Conservation (phyloP, 441 rosid species). For the Populus hybrid region DNA sequence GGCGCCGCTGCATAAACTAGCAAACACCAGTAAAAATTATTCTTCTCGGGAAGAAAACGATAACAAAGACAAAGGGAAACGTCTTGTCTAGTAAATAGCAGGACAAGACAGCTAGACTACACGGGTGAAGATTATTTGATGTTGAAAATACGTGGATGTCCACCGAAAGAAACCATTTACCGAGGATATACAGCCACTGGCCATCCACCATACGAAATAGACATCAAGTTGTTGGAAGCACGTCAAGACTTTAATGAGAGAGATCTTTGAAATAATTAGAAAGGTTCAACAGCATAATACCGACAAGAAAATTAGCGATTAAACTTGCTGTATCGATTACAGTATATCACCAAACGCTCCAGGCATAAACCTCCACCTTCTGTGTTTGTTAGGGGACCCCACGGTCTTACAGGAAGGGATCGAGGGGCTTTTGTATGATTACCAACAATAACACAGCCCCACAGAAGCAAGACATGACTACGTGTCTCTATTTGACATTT, state of each 20-base stretch:
- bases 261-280: neutral
- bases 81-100: neutral
- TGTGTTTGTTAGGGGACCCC: constrained; percentile 9
- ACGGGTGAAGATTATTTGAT: neutral
- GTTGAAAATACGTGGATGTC: neutral
- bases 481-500: neutral
- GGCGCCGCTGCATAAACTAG: neutral
- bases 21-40: neutral
- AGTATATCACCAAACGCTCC: constrained; percentile 1
- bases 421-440: no score
- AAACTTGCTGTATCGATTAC: constrained; percentile 6
- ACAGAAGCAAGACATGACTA: neutral
- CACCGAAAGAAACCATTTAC: neutral
- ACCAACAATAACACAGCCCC: no score
- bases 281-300: neutral
- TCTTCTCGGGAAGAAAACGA: neutral
- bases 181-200: neutral
- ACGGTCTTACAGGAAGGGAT: neutral
- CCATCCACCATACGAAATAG: neutral
- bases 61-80: neutral
- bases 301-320: neutral
- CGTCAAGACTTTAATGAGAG: neutral
- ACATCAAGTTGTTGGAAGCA: neutral
- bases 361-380: neutral
- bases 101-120: neutral